Conservation (phyloP, 352 stramenopile genomes). For the Phytophthora agathidicida region DNA sequence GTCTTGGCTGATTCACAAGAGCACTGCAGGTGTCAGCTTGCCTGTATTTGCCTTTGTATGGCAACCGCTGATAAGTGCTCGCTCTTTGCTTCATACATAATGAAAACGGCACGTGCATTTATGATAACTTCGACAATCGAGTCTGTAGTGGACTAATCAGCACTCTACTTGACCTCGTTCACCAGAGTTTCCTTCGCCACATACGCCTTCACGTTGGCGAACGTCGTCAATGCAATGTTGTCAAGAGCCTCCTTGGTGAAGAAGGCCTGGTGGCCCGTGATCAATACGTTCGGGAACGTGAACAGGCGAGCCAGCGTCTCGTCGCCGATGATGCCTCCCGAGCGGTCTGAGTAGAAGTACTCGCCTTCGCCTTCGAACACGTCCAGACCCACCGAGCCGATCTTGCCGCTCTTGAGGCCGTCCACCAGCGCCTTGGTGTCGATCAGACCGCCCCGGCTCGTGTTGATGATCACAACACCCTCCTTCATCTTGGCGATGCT, state of each 20-base stretch:
- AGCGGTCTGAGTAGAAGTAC: conserved; percentile 77
- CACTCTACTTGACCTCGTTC: conserved; percentile 54
- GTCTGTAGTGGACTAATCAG: background rate
- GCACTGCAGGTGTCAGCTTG: no score
- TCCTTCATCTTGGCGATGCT: conserved; percentile 85
- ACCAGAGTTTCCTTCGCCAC: conserved; percentile 35
- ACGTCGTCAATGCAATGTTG: conserved; percentile 71
- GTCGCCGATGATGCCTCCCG: conserved; percentile 56
- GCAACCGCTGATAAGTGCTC: no score
- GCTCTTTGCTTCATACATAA: no score
- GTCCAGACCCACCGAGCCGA: conserved; percentile 76
- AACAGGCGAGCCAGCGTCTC: conserved; percentile 65
- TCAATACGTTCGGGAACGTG: conserved; percentile 75
- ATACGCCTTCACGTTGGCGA: conserved; percentile 69
- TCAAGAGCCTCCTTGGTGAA: conserved; percentile 72
- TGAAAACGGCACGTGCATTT: conserved; percentile 3
- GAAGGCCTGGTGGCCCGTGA: conserved; percentile 77
- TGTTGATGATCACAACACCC: conserved; percentile 89
- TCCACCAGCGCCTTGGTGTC: conserved; percentile 80
- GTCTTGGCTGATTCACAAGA: background rate
- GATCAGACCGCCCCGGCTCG: conserved; percentile 79
- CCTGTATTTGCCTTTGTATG: no score
- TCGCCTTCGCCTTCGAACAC: conserved; percentile 79
- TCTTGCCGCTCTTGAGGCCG: conserved; percentile 73
- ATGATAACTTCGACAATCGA: conserved; percentile 1